Evolutionary conservation across 176 grass and related monocot genomes (phyloP), one percentile per base, ranked within the genome.

Genomic region (Phoenix dactylifera): DNA sequence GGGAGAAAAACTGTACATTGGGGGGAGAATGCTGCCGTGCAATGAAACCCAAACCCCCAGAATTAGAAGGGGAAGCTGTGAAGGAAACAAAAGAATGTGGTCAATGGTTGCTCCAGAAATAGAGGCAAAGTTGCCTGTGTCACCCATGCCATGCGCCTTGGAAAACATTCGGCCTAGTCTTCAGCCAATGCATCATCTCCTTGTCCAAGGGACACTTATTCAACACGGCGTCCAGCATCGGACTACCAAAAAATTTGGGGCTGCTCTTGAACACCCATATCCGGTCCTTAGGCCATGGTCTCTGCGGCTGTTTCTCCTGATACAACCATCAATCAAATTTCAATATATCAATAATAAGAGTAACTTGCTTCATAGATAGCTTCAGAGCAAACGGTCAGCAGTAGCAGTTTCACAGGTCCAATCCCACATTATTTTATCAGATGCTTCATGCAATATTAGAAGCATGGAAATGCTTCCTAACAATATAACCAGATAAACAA

Each of bases 151-250:
- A 77, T 76, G 80, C 80, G 48, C 87, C 93, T 76, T 88, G 78
- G 72, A 98, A 98, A 67, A 89, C 82, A 63, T 85, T 83, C 35
- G 75, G 71, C 74, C 93, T 83, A 7, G 84, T 92, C 76, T 83
- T 98, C 39, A 98, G 82, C 93, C 93, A 98, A 70, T 92, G 88
- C 64, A 98, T 78, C 84, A 98, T 90, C 62, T 98, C 87, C 73
- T 82, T 98, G 65, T 98, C 93, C 35, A 98, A 86, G 7, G 81
- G 74, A 62, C 74, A 85, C 69, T 85, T 90, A 85, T 91, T 85
- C 74, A 98, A 77, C 49, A 76, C 84, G 71, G 80, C 69, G 22
- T 98, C 93, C 80, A 92, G 76, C 93, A 92, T 98, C 15, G 93
- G 93, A 83, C 84, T 92, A 55, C 93, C 93, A 83, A 92, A 98